phyloP scores from a whole-genome alignment of 2,329 filamentous ascomycete genomes.

The Aspergillus brasiliensis region DNA sequence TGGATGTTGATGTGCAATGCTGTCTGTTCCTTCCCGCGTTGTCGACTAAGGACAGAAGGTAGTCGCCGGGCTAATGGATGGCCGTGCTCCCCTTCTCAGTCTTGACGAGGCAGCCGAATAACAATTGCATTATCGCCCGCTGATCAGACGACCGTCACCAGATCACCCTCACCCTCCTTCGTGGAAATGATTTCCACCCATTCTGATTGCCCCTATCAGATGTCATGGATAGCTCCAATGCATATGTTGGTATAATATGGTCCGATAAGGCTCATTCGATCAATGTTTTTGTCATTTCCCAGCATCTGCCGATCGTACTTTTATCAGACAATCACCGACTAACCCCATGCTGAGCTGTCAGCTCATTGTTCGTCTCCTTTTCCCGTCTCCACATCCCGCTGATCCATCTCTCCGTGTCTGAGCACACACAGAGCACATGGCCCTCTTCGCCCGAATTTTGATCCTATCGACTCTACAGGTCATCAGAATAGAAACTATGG shows the following conservation, averaged over 20 bases:
- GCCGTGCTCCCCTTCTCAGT: not conserved
- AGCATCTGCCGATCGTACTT: not conserved
- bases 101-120: not conserved
- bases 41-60: not conserved
- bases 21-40: not conserved
- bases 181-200: not conserved
- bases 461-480: not conserved
- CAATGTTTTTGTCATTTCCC: not conserved
- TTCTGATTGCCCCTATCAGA: not conserved
- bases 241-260: constrained; percentile 2
- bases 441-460: not conserved
- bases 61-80: not conserved
- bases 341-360: constrained; percentile 2
- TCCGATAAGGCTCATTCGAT: not conserved
- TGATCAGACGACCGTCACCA: constrained; percentile 4
- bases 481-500: not conserved
- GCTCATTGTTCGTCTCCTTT: not conserved
- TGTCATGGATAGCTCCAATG: not conserved
- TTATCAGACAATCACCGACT: not conserved
- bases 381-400: not conserved
- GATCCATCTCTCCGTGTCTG: not conserved
- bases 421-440: not conserved
- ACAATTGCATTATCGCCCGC: not conserved
- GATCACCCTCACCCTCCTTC: constrained; percentile 4
- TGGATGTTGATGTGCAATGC: not conserved